These are phyloP conservation scores for Aspergillus brunneoviolaceus DNA, from an alignment of 2,329 filamentous ascomycete species.

Conservation along the genomic window DNA sequence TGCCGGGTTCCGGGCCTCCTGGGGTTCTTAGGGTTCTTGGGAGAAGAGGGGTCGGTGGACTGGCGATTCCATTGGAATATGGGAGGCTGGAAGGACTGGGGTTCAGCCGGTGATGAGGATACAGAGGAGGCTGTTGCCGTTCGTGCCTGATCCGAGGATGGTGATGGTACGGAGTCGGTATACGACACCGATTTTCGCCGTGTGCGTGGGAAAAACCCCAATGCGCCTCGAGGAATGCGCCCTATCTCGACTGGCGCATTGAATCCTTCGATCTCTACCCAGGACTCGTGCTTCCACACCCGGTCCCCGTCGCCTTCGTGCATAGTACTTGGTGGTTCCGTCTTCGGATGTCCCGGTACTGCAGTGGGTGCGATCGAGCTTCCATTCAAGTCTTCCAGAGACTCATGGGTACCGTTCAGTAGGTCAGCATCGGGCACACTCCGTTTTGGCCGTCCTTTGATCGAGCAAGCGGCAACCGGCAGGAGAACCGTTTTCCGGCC, in stretches of 20 bases:
- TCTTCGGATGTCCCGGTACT: slow-evolving; percentile 10
- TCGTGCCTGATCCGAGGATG: slow-evolving; percentile 31
- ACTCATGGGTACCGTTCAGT: slow-evolving; percentile 22
- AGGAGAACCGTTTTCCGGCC: slow-evolving; percentile 76
- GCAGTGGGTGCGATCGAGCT: slow-evolving; percentile 34
- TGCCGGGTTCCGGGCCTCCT: slow-evolving; percentile 38
- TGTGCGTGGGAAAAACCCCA: slow-evolving; percentile 90
- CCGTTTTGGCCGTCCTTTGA: slow-evolving; percentile 66
- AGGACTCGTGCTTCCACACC: slow-evolving; percentile 83
- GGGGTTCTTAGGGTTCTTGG: slow-evolving; percentile 30
- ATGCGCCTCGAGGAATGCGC: slow-evolving; percentile 72
- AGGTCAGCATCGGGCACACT: slow-evolving; percentile 30
- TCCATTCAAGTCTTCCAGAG: slow-evolving; percentile 34
- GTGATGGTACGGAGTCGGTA: slow-evolving; percentile 57
- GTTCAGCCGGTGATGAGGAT: slow-evolving; percentile 28
- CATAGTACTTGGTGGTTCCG: slow-evolving; percentile 13
- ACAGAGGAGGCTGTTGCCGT: slow-evolving; percentile 30
- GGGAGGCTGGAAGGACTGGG: slow-evolving; percentile 25
- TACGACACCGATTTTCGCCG: slow-evolving; percentile 74
- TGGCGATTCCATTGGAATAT: slow-evolving; percentile 30
- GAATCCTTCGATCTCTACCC: slow-evolving; percentile 76
- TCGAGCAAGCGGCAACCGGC: slow-evolving; percentile 83
- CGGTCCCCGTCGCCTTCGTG: slow-evolving; percentile 57
- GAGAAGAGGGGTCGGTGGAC: slow-evolving; percentile 27
- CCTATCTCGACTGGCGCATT: slow-evolving; percentile 77